These are phyloP conservation scores for Domatiomyces globalis DNA, from an alignment of 2,329 filamentous ascomycete genomes.

Conservation along the genomic window DNA sequence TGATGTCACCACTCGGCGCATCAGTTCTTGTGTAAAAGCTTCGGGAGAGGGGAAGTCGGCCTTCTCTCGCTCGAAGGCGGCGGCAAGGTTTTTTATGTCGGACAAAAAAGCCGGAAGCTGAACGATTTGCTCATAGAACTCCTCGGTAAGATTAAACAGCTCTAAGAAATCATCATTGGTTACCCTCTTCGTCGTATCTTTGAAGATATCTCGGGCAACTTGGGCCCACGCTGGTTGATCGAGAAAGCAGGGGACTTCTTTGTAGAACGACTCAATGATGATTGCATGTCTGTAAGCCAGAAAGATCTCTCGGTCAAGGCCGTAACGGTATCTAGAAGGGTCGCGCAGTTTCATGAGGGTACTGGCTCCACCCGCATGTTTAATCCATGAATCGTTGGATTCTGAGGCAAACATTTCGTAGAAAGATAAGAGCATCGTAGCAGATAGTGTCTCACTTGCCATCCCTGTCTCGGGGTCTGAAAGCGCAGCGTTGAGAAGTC, in stretches of 20 bases:
- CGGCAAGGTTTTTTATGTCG: background rate
- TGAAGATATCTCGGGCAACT: constrained; percentile 21
- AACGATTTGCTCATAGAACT: constrained; percentile 14
- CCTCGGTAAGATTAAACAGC: constrained; percentile 15
- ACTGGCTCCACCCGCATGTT: constrained; percentile 25
- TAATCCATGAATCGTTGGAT: constrained; percentile 25
- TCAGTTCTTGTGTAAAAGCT: background rate
- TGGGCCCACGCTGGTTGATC: constrained; percentile 24
- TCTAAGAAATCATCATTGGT: constrained; percentile 7
- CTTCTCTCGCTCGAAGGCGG: background rate
- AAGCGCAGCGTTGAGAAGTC: constrained; percentile 21
- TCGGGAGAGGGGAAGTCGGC: background rate
- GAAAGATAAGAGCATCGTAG: constrained; percentile 24
- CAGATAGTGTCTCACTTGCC: constrained; percentile 23
- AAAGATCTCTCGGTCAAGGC: constrained; percentile 24
- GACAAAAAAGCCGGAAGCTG: constrained; percentile 4
- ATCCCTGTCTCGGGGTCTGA: constrained; percentile 19
- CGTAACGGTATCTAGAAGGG: constrained; percentile 21
- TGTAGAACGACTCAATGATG: constrained; percentile 23
- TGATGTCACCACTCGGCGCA: background rate
- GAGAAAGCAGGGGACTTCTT: constrained; percentile 24
- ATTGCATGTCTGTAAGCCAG: constrained; percentile 25
- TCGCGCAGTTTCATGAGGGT: constrained; percentile 25
- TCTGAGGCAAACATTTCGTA: constrained; percentile 27
- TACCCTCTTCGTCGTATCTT: constrained; percentile 12